These are phyloP conservation scores for Fraxinus floribunda DNA, from an alignment of 305 asterid species.

Conservation along the genomic window DNA sequence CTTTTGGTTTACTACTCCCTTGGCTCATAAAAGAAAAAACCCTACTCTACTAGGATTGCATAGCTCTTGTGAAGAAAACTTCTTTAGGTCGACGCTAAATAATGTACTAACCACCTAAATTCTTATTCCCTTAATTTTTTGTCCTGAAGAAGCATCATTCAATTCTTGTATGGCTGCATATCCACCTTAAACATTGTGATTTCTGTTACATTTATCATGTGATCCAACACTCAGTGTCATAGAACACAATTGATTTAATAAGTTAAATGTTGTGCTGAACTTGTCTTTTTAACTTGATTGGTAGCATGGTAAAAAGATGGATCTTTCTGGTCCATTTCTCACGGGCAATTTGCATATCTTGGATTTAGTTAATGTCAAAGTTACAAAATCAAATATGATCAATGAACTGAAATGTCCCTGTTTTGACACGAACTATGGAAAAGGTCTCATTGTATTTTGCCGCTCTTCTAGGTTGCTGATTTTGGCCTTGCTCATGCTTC, in stretches of 20 bases:
- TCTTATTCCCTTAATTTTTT: not conserved
- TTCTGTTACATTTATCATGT: not conserved
- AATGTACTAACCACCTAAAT: not conserved
- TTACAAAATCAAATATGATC: not conserved
- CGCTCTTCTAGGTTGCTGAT: constrained; percentile 77
- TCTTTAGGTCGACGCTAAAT: not conserved
- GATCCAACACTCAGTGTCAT: not conserved
- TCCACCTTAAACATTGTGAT: not conserved
- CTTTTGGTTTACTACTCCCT: not conserved
- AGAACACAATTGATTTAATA: not conserved
- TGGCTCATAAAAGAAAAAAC: not conserved
- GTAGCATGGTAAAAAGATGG: not conserved
- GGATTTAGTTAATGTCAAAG: not conserved
- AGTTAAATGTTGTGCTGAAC: not conserved
- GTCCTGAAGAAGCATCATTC: not conserved
- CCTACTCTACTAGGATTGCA: not conserved
- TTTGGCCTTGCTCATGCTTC: constrained; percentile 97
- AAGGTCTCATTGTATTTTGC: not conserved
- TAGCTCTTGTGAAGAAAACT: not conserved
- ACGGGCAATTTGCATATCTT: not conserved
- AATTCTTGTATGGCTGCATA: not conserved
- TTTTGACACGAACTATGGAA: not conserved
- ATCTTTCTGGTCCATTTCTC: not conserved
- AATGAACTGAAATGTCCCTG: not conserved
- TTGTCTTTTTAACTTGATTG: not conserved